phyloP scores from a whole-genome alignment of 768 basidiomycete genomes.

The Termitomyces sp. region DNA sequence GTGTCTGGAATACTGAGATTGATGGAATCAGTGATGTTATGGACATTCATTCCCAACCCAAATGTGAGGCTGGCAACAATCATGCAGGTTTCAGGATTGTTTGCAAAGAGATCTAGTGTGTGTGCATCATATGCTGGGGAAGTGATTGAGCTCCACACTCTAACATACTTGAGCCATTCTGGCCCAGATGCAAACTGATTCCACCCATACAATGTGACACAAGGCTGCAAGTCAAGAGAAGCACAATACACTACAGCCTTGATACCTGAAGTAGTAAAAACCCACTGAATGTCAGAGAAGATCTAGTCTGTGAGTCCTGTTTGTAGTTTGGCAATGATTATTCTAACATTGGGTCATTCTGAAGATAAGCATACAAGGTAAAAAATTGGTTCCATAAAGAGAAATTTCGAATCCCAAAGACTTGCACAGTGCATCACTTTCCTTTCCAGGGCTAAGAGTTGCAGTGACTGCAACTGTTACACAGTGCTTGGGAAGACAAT shows the following conservation, averaged over 20 bases:
- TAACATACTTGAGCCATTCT: too few relatives aligned
- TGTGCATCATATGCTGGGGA: slow-evolving; percentile 5
- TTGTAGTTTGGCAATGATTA: background rate
- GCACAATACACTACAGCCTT: slow-evolving; percentile 6
- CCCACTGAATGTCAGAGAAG: slow-evolving; percentile 3
- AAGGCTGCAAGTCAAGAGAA: too few relatives aligned
- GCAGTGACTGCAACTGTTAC: too few relatives aligned
- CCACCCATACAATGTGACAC: too few relatives aligned
- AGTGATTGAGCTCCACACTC: slow-evolving; percentile 8
- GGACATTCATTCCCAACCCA: slow-evolving; percentile 8
- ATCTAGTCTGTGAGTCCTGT: background rate
- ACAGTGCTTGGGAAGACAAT: too few relatives aligned
- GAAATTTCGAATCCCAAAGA: too few relatives aligned
- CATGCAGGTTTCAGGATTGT: background rate
- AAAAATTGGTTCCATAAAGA: too few relatives aligned
- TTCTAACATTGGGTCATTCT: background rate
- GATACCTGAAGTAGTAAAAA: background rate
- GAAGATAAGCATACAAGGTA: background rate
- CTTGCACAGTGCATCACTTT: too few relatives aligned
- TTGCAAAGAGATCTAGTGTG: background rate
- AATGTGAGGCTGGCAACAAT: slow-evolving; percentile 9
- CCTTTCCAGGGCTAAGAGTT: too few relatives aligned
- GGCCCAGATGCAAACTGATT: background rate
- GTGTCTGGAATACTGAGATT: slow-evolving; percentile 6
- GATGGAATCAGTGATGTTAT: slow-evolving; percentile 5